Conservation (phyloP, 2,329 filamentous ascomycete genomes). For the Apiospora saccharicola region DNA sequence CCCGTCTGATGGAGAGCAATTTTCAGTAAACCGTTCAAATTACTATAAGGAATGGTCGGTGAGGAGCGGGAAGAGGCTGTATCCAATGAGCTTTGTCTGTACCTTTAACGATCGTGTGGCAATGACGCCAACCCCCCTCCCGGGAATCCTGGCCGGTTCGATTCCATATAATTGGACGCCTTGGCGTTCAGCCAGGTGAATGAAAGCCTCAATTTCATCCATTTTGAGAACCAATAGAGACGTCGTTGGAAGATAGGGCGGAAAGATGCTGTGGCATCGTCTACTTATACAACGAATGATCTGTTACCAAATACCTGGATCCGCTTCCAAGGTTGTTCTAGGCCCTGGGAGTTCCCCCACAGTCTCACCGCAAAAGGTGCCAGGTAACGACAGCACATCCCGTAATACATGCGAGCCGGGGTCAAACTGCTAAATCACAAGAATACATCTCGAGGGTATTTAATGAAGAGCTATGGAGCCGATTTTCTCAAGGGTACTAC, state of each 20-base stretch:
- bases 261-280: not conserved
- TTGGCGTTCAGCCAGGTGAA: not conserved
- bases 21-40: not conserved
- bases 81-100: not conserved
- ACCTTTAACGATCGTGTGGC: slow-evolving; percentile 24
- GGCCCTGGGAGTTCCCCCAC: not conserved
- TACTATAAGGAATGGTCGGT: not conserved
- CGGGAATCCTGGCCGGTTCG: slow-evolving; percentile 2
- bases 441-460: no score
- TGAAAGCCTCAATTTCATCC: not conserved
- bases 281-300: not conserved
- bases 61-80: not conserved
- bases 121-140: slow-evolving; percentile 20
- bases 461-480: not conserved
- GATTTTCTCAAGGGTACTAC: not conserved
- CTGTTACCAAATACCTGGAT: not conserved
- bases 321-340: not conserved
- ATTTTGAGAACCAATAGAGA: not conserved
- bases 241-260: not conserved
- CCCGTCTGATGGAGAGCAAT: not conserved
- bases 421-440: not conserved
- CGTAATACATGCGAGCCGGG: not conserved
- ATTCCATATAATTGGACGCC: slow-evolving; percentile 17
- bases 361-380: slow-evolving; percentile 11
- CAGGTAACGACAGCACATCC: not conserved